Evolutionary conservation across 352 stramenopile species (phyloP).

Genomic region (Phytophthora lateralis): DNA sequence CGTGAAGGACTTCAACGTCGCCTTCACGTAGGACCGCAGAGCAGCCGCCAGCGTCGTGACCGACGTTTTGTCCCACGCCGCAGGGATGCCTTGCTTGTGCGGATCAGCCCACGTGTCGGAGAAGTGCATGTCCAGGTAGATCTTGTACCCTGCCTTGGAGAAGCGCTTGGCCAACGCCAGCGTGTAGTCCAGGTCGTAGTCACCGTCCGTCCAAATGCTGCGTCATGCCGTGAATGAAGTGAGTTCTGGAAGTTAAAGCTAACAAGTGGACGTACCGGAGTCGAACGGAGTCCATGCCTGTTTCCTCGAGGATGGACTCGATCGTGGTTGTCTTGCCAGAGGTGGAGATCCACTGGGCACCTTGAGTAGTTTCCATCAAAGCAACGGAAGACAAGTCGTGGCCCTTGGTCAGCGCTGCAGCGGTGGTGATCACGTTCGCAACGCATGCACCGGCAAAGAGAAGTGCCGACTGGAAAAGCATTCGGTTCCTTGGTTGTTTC

Average conservation of each 20-base stretch:
- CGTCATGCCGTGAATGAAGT: background rate
- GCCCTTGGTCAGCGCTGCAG: slow-evolving; percentile 25
- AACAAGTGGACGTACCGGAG: slow-evolving; percentile 13
- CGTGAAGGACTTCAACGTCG: slow-evolving; percentile 36
- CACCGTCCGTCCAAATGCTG: slow-evolving; percentile 28
- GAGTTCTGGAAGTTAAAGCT: background rate
- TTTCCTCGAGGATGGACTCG: slow-evolving; percentile 29
- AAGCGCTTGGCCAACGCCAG: slow-evolving; percentile 30
- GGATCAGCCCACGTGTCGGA: slow-evolving; percentile 39
- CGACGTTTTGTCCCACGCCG: slow-evolving; percentile 24
- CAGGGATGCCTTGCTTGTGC: slow-evolving; percentile 16
- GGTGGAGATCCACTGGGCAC: slow-evolving; percentile 30
- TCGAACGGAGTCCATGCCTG: slow-evolving; percentile 31
- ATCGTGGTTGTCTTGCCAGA: slow-evolving; percentile 22
- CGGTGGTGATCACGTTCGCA: slow-evolving; percentile 3
- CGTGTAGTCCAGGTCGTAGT: slow-evolving; percentile 33
- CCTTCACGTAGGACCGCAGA: slow-evolving; percentile 26
- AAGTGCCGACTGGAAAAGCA: slow-evolving; percentile 19
- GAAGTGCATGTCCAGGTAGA: slow-evolving; percentile 46
- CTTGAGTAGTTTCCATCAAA: slow-evolving; percentile 34
- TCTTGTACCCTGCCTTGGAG: slow-evolving; percentile 37
- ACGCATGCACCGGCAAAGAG: slow-evolving; percentile 2
- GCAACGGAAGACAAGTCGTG: slow-evolving; percentile 35
- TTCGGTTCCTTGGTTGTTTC: background rate
- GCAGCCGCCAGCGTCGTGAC: slow-evolving; percentile 19